Evolutionary conservation across 129 eudicot genomes (phyloP).

Genomic region (Calendula officinalis): DNA sequence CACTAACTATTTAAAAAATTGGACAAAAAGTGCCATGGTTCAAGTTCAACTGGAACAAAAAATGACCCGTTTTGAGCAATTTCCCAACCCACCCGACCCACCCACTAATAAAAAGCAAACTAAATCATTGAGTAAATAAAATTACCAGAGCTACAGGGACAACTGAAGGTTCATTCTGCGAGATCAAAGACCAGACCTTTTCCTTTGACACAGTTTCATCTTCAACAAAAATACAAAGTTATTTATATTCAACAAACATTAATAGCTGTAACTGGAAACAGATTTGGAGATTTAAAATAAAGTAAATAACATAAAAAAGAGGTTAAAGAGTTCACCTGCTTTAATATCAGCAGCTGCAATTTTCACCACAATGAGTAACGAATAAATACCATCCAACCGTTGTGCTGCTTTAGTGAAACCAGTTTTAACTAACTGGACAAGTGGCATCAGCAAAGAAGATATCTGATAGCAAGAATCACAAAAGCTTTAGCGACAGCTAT

Average conservation of each 20-base stretch:
- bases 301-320: neutral
- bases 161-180: slow-evolving; percentile 84
- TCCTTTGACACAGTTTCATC: slow-evolving; percentile 79
- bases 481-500: slow-evolving; percentile 8
- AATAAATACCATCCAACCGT: slow-evolving; percentile 90
- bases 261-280: neutral
- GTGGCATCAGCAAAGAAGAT: slow-evolving; percentile 66
- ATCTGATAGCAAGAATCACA: slow-evolving; percentile 40
- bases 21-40: too few relatives aligned
- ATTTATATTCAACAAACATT: slow-evolving; percentile 5
- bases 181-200: slow-evolving; percentile 81
- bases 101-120: neutral
- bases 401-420: slow-evolving; percentile 90
- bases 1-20: too few relatives aligned
- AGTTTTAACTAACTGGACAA: slow-evolving; percentile 77
- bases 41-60: too few relatives aligned
- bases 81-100: too few relatives aligned
- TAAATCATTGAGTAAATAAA: slow-evolving; percentile 4
- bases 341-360: slow-evolving; percentile 81
- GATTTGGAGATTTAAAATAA: too few relatives aligned
- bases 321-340: slow-evolving; percentile 51
- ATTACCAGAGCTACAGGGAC: slow-evolving; percentile 74
- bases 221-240: slow-evolving; percentile 21
- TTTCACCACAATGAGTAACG: slow-evolving; percentile 63
- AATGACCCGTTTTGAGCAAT: too few relatives aligned